These are phyloP conservation scores for Papilionanthe hybrid DNA, from an alignment of 116 monocot genomes.

Conservation along the genomic window DNA sequence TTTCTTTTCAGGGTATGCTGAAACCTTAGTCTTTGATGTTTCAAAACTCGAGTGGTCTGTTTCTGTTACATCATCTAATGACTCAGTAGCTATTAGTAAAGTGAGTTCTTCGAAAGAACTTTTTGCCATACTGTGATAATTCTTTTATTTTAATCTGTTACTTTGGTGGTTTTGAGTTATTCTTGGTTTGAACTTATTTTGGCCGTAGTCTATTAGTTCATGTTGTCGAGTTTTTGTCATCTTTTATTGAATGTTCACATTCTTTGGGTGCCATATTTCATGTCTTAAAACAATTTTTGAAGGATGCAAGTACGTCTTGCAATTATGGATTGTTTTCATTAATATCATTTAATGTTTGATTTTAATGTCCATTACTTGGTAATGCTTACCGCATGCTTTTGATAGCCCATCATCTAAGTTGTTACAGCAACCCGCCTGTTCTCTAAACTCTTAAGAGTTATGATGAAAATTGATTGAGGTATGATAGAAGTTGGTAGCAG, in stretches of 20 bases:
- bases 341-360: not conserved
- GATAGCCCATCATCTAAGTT: not conserved
- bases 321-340: not conserved
- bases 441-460: not conserved
- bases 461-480: not conserved
- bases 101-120: constrained; percentile 26
- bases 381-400: not conserved
- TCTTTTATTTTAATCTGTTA: not conserved
- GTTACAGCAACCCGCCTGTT: not conserved
- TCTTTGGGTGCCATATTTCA: not conserved
- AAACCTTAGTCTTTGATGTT: constrained; percentile 70
- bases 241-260: not conserved
- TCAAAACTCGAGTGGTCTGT: constrained; percentile 57
- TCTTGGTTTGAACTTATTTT: not conserved
- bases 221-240: not conserved
- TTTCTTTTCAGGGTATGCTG: constrained; percentile 44
- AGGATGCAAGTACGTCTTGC: not conserved
- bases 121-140: not conserved
- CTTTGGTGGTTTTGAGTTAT: not conserved
- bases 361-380: not conserved
- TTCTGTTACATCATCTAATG: constrained; percentile 33
- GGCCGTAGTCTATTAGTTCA: not conserved
- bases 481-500: not conserved
- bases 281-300: not conserved
- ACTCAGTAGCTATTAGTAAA: constrained; percentile 46